phyloP scores from a whole-genome alignment of 441 rosid genomes.

The Pelargonium cotyledonis region DNA sequence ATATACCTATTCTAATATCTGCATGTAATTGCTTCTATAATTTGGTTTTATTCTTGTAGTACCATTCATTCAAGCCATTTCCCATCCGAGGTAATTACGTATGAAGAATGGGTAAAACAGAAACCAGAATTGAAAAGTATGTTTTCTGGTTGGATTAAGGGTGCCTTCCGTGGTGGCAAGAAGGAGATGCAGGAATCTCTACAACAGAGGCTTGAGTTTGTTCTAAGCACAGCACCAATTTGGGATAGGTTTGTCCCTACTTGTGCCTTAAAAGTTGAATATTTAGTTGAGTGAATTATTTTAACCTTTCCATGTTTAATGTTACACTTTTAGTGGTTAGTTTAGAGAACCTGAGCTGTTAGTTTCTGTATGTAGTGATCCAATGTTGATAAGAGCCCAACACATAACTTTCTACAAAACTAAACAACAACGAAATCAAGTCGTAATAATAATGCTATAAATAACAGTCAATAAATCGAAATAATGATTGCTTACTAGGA shows the following conservation, averaged over 20 bases:
- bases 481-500: too few species aligned
- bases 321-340: neutral
- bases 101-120: slow-evolving; percentile 64
- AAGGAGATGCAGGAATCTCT: slow-evolving; percentile 83
- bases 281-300: neutral
- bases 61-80: slow-evolving; percentile 40
- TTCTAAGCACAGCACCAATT: slow-evolving; percentile 70
- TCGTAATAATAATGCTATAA: too few species aligned
- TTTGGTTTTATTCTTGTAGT: slow-evolving; percentile 31
- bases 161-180: slow-evolving; percentile 63
- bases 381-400: too few species aligned
- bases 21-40: neutral
- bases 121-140: slow-evolving; percentile 54
- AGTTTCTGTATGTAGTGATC: too few species aligned
- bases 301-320: neutral
- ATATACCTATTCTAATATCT: neutral
- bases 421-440: too few species aligned
- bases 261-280: slow-evolving; percentile 10
- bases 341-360: neutral
- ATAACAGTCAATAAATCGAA: too few species aligned
- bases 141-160: slow-evolving; percentile 78
- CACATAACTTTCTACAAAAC: too few species aligned
- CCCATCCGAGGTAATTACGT: slow-evolving; percentile 64
- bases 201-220: slow-evolving; percentile 56
- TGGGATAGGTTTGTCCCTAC: slow-evolving; percentile 60